Conservation (phyloP, 2,329 filamentous ascomycete species). For the Fusarium sarcochroum region DNA sequence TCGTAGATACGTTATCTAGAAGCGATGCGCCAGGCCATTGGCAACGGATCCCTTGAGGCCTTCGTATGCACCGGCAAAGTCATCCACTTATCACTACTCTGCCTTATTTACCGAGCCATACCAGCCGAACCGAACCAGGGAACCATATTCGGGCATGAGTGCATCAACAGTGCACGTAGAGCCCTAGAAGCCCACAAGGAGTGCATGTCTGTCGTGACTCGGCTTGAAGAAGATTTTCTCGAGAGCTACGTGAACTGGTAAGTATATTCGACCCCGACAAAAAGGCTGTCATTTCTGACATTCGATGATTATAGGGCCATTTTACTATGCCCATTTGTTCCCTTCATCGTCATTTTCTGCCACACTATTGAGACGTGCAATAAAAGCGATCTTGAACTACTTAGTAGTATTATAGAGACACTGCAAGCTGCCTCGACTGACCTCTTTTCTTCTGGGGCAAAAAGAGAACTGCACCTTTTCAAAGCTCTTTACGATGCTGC, state of each 20-base stretch:
- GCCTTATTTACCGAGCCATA: background rate
- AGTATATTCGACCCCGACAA: too few relatives aligned
- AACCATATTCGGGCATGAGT: background rate
- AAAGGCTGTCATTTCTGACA: background rate
- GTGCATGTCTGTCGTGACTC: background rate
- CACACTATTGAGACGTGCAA: slow-evolving; percentile 14
- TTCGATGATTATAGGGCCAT: background rate
- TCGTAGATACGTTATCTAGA: background rate
- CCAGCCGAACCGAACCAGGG: background rate
- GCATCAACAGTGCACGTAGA: background rate
- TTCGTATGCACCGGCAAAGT: background rate
- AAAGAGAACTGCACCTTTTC: background rate
- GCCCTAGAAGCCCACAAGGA: background rate
- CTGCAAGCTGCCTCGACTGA: background rate
- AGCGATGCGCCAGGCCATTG: background rate
- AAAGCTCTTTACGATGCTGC: background rate
- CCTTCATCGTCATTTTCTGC: slow-evolving; percentile 17
- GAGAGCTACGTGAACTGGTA: background rate
- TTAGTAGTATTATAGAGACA: background rate
- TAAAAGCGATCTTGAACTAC: background rate
- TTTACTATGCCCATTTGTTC: slow-evolving; percentile 14
- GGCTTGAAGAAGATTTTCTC: background rate
- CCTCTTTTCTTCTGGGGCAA: background rate
- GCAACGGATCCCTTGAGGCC: background rate
- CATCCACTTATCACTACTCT: background rate